phyloP scores from a whole-genome alignment of 2,329 filamentous ascomycete genomes.

The Beauveria scarabaeidicola region DNA sequence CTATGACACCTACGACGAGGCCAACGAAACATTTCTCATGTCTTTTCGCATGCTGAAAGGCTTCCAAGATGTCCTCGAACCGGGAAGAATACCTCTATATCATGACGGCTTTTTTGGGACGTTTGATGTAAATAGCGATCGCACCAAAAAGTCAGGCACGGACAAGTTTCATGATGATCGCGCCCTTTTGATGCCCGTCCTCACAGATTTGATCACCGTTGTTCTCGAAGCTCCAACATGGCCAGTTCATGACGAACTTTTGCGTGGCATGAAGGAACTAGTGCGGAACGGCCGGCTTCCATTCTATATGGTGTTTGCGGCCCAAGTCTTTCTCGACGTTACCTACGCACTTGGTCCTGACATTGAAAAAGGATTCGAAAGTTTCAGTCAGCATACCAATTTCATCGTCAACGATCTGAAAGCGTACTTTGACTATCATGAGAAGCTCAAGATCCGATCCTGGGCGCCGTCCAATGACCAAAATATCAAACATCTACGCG shows the following conservation, averaged over 20 bases:
- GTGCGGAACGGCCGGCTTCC: slow-evolving; percentile 19
- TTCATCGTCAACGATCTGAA: not conserved
- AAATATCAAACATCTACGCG: not conserved
- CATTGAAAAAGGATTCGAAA: not conserved
- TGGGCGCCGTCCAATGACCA: not conserved
- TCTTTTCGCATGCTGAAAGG: slow-evolving; percentile 19
- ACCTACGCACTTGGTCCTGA: not conserved
- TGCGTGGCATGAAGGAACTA: slow-evolving; percentile 21
- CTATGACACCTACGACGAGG: slow-evolving; percentile 18
- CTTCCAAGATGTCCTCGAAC: slow-evolving; percentile 15
- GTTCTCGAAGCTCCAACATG: slow-evolving; percentile 12
- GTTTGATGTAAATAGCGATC: slow-evolving; percentile 22
- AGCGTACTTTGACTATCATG: not conserved
- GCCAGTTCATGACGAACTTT: slow-evolving; percentile 22
- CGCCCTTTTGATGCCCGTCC: slow-evolving; percentile 21
- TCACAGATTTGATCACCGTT: slow-evolving; percentile 14
- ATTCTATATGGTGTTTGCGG: slow-evolving; percentile 23
- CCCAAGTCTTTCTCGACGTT: slow-evolving; percentile 24
- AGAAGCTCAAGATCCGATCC: not conserved
- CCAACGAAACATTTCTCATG: slow-evolving; percentile 17
- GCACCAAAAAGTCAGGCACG: slow-evolving; percentile 19
- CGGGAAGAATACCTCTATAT: slow-evolving; percentile 12
- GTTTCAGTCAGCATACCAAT: not conserved
- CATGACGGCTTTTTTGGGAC: slow-evolving; percentile 20
- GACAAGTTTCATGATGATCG: slow-evolving; percentile 28